Base-by-base conservation (phyloP, 441 rosid species). In the Sinapis alba region DNA sequence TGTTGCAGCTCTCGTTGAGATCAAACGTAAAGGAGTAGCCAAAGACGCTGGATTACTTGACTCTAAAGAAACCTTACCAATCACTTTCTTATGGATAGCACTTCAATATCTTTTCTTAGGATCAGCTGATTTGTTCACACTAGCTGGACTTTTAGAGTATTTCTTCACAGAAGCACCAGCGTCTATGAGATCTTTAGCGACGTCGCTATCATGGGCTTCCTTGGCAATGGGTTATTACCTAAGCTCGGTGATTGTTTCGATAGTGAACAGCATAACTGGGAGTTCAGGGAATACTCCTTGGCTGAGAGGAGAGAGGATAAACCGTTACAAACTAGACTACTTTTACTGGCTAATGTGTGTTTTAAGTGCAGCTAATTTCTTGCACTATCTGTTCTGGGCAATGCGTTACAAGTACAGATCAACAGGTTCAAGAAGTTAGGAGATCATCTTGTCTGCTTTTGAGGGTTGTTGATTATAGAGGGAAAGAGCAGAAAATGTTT, bases 311-410 rank as follows among this genome's bases (percentile, higher is more conserved):
- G 20, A 47, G 36, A 84, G 56, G 82, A 72, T 93, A 67, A 90
- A 93, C 75, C 83, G 81, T 53, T 84, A 89, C 74, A 88, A 83
- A 62, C 84, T 91, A 6, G 96, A 90, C 62, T 69, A 90, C 59
- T 93, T 93, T 83, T 91, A 91, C 80, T 93, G 97, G 98, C 84
- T 93, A n/a, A 79, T 93, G 89, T 90, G 90, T 64, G 85, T 73
- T 60, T 83, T 93, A 2, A 93, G 96, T 72, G 90, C 73, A 36
- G 80, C 88, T 68, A 93, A 93, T 75, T 88, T 87, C 81, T 58
- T 86, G 67, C 85, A 89, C 69, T 91, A 87, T 77, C 86, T 93
- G 10, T 86, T 87, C 71, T 93, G 98, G 97, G 94, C 97, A 28
- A 77, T 36, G 59, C 77, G 80, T 36, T 93, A 91, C 70, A 87